Evolutionary conservation across 129 eudicot genomes (phyloP).

Genomic region (Scalesia atractyloides): DNA sequence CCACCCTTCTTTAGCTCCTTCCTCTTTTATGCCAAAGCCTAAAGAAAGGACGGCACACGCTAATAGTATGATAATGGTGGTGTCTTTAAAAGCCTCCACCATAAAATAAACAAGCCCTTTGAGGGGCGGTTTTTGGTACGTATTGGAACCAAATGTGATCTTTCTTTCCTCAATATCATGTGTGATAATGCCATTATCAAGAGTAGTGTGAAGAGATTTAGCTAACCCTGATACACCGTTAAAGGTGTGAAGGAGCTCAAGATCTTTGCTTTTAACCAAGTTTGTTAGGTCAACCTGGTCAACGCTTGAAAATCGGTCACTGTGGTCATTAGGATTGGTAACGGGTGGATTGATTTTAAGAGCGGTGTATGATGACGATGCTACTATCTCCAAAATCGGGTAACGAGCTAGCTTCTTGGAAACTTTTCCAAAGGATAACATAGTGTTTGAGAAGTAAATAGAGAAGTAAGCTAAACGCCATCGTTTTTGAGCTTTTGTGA

Average conservation of each 20-base stretch:
- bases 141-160: conserved; percentile 52
- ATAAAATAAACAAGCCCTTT: conserved; percentile 56
- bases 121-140: conserved; percentile 57
- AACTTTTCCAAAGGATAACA: conserved; percentile 41
- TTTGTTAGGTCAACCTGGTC: conserved; percentile 45
- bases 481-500: conserved; percentile 59
- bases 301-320: conserved; percentile 26
- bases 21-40: conserved; percentile 60
- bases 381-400: conserved; percentile 20
- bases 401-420: conserved; percentile 17
- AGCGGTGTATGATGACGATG: conserved; percentile 44
- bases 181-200: conserved; percentile 45
- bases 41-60: conserved; percentile 64
- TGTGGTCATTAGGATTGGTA: neutral
- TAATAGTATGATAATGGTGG: conserved; percentile 61
- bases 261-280: conserved; percentile 53
- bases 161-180: conserved; percentile 37
- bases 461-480: conserved; percentile 67
- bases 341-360: conserved; percentile 32
- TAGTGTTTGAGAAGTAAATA: conserved; percentile 49
- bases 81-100: conserved; percentile 65
- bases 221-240: conserved; percentile 56
- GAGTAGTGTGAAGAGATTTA: conserved; percentile 43
- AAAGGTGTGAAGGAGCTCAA: conserved; percentile 31
- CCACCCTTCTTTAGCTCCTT: conserved; percentile 71